Conservation (phyloP, 148 eudicot species). For the Limonium bicolor region DNA sequence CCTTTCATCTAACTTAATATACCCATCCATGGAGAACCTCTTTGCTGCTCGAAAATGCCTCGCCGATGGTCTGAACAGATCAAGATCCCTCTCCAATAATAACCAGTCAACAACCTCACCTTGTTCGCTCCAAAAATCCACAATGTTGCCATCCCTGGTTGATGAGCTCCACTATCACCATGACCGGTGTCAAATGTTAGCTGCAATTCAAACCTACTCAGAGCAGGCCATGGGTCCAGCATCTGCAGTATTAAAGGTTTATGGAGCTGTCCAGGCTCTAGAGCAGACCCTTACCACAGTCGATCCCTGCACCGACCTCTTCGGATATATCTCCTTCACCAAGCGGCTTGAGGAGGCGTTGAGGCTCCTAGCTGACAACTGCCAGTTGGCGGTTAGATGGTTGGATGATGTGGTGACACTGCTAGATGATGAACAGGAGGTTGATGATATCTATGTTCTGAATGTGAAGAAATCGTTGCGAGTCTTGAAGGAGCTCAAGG, state of each 20-base stretch:
- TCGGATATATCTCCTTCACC: conserved; percentile 20
- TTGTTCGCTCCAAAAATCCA: not conserved
- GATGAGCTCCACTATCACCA: not conserved
- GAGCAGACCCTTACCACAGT: not conserved
- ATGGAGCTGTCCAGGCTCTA: not conserved
- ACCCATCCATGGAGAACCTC: not conserved
- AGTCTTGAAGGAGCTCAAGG: conserved; percentile 35
- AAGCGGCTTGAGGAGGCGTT: conserved; percentile 57
- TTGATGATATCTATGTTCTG: conserved; percentile 18
- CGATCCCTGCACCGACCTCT: conserved; percentile 9
- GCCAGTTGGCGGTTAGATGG: conserved; percentile 48
- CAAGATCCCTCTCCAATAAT: not conserved
- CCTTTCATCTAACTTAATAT: not conserved
- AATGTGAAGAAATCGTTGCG: conserved; percentile 27
- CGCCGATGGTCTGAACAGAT: not conserved
- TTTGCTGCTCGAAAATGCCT: not conserved
- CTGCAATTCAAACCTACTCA: not conserved
- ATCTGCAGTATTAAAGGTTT: not conserved
- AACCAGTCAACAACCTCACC: not conserved
- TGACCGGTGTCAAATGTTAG: not conserved
- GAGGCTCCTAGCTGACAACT: conserved; percentile 38
- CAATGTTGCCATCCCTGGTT: not conserved
- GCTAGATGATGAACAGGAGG: conserved; percentile 19
- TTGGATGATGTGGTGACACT: conserved; percentile 41
- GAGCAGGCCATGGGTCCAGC: not conserved